Evolutionary conservation across 164 flowering plant genomes (phyloP).

Genomic region (Kingdonia uniflora): DNA sequence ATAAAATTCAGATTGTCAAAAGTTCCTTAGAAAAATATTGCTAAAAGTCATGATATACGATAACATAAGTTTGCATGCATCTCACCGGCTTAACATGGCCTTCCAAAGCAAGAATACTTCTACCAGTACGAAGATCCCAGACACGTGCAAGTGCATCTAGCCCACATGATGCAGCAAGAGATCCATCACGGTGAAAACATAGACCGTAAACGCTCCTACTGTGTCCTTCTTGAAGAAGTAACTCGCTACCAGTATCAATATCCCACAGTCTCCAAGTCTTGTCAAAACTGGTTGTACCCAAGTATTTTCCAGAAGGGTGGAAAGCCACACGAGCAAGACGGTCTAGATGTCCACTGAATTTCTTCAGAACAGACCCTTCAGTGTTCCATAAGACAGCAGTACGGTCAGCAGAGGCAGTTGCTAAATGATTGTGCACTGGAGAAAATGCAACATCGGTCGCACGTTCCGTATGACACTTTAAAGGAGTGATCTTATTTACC

Average conservation of each 20-base stretch:
- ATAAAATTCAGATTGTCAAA: not conserved
- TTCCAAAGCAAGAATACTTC: slow-evolving; percentile 85
- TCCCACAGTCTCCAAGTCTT: slow-evolving; percentile 99
- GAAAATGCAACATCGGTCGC: slow-evolving; percentile 92
- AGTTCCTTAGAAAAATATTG: not conserved
- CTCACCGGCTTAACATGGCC: slow-evolving; percentile 95
- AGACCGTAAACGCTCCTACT: slow-evolving; percentile 86
- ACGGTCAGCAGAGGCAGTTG: slow-evolving; percentile 93
- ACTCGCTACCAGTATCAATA: slow-evolving; percentile 63
- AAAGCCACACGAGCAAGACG: slow-evolving; percentile 89
- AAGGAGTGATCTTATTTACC: slow-evolving; percentile 39
- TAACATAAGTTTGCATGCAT: not conserved
- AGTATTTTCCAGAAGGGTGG: slow-evolving; percentile 94
- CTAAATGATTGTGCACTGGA: slow-evolving; percentile 53
- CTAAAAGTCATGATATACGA: not conserved
- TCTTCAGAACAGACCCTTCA: slow-evolving; percentile 55
- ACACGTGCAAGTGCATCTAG: slow-evolving; percentile 92
- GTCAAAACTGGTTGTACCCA: slow-evolving; percentile 94
- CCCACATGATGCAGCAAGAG: slow-evolving; percentile 89
- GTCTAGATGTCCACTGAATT: slow-evolving; percentile 85
- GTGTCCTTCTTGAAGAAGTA: slow-evolving; percentile 99
- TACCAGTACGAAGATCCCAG: slow-evolving; percentile 96
- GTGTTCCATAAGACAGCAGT: slow-evolving; percentile 86
- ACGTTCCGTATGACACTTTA: slow-evolving; percentile 90
- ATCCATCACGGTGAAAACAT: slow-evolving; percentile 87